Base-by-base conservation (phyloP, 768 basidiomycete species). In the Leccinum olivaceopallidum region DNA sequence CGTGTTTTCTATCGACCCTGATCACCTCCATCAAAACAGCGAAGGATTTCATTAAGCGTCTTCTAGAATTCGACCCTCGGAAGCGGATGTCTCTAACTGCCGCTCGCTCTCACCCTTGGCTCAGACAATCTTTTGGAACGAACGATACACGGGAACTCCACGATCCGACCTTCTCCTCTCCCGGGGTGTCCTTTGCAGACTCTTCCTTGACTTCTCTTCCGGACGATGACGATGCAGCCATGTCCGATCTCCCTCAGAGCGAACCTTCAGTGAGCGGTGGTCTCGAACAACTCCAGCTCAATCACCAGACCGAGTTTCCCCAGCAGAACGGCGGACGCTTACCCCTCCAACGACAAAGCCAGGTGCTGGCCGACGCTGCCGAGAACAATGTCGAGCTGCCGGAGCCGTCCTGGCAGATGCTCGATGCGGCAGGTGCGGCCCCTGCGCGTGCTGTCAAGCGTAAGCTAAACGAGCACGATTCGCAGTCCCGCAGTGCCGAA, bases 61-160 rank as follows among this genome's bases (percentile, higher is more conserved):
- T 98, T 10, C 82, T 98, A 16, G 80, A 84, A 55, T 77, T 78
- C 39, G 79, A 91, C 57, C 92, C 94, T 0, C 64, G 63, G 1
- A 62, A 70, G 14, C 86, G 95, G n/a, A 84, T 96, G 82, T 85
- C 87, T 6, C 80, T 95, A 60, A 76, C 79, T 3, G 79, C 83
- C 0, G 89, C 94, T 0, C 80, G 90, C 10, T 28, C 73, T 0
- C 94, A 98, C 66, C 84, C 85, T 1, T 98, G 96, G 96, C 80
- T 98, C 3, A 68, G 28, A 4, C 68, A 56, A 28, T 18, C 39
- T 5, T 0, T 5, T n/a, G 50, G 39, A 18, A 12, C 48, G 26
- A 30, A 55, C 28, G 44, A 18, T 6, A 34, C 39, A n/a, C 62
- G 61, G 30, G 55, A 65, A n/a, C 30, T 30, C 14, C 30, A 0